These are phyloP conservation scores for Tagetes patula DNA, from an alignment of 129 eudicot genomes.

Conservation along the genomic window DNA sequence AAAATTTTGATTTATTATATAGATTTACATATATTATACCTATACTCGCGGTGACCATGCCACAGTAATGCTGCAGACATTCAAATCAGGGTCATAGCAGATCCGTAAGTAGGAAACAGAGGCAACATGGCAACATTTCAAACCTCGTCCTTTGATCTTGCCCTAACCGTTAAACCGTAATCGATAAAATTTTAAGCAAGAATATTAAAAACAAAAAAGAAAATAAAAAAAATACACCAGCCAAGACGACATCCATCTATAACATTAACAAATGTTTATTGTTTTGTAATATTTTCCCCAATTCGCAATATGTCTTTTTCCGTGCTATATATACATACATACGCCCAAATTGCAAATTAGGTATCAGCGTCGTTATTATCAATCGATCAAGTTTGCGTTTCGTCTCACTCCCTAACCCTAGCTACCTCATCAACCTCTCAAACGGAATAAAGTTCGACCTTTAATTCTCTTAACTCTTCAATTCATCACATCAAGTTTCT, in stretches of 20 bases:
- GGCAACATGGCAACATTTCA: no score
- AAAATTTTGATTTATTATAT: no score
- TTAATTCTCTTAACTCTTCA: neutral
- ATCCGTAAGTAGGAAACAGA: no score
- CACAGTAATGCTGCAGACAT: no score
- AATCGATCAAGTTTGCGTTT: conserved; percentile 15
- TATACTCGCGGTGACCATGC: no score
- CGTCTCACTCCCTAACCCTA: conserved; percentile 32
- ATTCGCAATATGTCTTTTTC: conserved; percentile 14
- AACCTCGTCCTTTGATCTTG: no score
- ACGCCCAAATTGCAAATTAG: conserved; percentile 5
- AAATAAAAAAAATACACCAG: no score
- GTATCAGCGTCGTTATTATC: conserved; percentile 24
- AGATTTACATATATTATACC: no score
- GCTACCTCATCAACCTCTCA: neutral
- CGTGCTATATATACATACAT: conserved; percentile 26
- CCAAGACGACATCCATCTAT: neutral
- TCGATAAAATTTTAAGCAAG: no score
- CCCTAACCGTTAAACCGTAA: no score
- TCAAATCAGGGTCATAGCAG: no score
- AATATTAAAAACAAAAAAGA: no score
- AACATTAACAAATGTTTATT: neutral
- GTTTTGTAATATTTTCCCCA: neutral
- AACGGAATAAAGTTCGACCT: conserved; percentile 8
- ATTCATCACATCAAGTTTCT: conserved; percentile 7